Conservation (phyloP, 176 grass and related monocot genomes). For the Cenchrus purpureus region DNA sequence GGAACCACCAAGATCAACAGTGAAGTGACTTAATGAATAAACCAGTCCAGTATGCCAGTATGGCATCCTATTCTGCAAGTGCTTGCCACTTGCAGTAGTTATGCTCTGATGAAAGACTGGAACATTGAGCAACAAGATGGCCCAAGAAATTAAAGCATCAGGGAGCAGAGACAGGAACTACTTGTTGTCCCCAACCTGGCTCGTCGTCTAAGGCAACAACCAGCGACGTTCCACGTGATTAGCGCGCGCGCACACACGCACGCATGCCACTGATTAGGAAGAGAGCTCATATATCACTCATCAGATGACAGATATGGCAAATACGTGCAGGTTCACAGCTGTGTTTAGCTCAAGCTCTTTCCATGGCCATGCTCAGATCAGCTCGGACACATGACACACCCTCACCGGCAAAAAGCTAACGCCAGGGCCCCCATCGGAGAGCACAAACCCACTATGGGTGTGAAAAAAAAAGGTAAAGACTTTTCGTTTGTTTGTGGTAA, state of each 20-base stretch:
- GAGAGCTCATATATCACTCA: not conserved
- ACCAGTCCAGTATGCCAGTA: not conserved
- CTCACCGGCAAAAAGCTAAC: conserved; percentile 31
- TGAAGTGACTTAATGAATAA: conserved; percentile 4
- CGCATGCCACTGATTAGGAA: not conserved
- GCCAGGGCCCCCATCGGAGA: not conserved
- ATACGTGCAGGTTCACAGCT: not conserved
- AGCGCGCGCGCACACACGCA: not conserved
- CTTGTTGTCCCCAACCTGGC: not conserved
- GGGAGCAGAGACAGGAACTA: not conserved
- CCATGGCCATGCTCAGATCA: not conserved
- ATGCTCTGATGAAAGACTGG: not conserved
- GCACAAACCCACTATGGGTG: not conserved
- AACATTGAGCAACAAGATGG: not conserved
- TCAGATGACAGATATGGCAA: not conserved
- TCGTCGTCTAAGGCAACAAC: conserved; percentile 4
- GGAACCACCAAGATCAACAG: not conserved
- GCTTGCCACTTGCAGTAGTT: not conserved
- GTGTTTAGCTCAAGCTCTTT: conserved; percentile 10
- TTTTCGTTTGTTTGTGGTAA: too few relatives aligned
- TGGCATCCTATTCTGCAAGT: conserved; percentile 10
- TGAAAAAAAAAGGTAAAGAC: too few relatives aligned
- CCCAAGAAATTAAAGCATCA: conserved; percentile 23
- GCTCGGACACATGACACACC: not conserved
- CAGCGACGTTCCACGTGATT: not conserved